phyloP scores from a whole-genome alignment of 495 filamentous ascomycete species.

The Aspergillus coremiiformis region DNA sequence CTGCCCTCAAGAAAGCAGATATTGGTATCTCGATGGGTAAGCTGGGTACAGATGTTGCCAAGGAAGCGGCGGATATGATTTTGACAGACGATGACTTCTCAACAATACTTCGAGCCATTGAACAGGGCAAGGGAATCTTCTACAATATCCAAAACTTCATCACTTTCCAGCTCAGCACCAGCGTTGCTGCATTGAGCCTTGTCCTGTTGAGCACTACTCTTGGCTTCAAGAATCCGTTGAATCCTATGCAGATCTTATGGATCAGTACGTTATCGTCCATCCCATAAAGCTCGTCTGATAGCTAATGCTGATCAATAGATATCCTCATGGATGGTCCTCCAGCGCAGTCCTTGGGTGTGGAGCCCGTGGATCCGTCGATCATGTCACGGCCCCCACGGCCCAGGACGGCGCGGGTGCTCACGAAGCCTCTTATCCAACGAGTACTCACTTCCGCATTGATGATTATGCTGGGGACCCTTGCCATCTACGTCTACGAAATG shows the following conservation, averaged over 20 bases:
- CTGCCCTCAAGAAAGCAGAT: constrained; percentile 92
- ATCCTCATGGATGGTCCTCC: constrained; percentile 99
- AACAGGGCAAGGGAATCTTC: constrained; percentile 98
- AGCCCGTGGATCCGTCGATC: constrained; percentile 88
- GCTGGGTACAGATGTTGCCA: constrained; percentile 93
- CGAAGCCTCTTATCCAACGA: constrained; percentile 67
- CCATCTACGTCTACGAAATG: constrained; percentile 89
- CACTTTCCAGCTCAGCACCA: constrained; percentile 96
- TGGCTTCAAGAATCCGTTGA: constrained; percentile 88
- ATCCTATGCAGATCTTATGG: constrained; percentile 99
- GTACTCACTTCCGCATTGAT: constrained; percentile 82
- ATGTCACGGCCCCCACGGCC: constrained; percentile 88
- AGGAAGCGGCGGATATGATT: constrained; percentile 99
- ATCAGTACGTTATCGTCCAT: constrained; percentile 63
- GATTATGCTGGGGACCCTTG: constrained; percentile 87
- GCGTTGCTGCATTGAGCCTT: constrained; percentile 84
- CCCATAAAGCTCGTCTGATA: background rate
- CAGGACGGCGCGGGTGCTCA: constrained; percentile 78
- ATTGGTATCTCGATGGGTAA: constrained; percentile 97
- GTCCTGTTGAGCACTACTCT: constrained; percentile 87
- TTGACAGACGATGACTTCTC: constrained; percentile 97
- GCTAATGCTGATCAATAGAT: constrained; percentile 49
- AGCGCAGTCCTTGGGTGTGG: constrained; percentile 92
- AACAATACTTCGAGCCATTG: constrained; percentile 91
- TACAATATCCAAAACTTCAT: constrained; percentile 99